These are phyloP conservation scores for carrot (Daucus carota) DNA, from an alignment of 129 eudicot genomes.

Conservation along the genomic window DH1_v3.0 NC_030385.2:39468501-39469000, in stretches of 20 bases:
- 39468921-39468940: too few relatives aligned
- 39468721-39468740: background rate
- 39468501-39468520: too few relatives aligned
- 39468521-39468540: too few relatives aligned
- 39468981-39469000: too few relatives aligned
- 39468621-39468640: background rate
- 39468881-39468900: slow-evolving; percentile 5
- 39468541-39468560: too few relatives aligned
- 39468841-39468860: slow-evolving; percentile 98
- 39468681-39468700: background rate
- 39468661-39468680: background rate
- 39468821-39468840: slow-evolving; percentile 84
- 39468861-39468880: slow-evolving; percentile 44
- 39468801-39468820: slow-evolving; percentile 99
- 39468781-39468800: slow-evolving; percentile 16
- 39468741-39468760: background rate
- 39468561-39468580: background rate
- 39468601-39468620: background rate
- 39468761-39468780: background rate
- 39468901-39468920: too few relatives aligned
- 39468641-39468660: background rate
- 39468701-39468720: too few relatives aligned
- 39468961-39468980: too few relatives aligned
- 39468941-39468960: too few relatives aligned
- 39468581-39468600: background rate